phyloP scores from a whole-genome alignment of 495 filamentous ascomycete genomes.

The Pyrenopolyporus hunteri region DNA sequence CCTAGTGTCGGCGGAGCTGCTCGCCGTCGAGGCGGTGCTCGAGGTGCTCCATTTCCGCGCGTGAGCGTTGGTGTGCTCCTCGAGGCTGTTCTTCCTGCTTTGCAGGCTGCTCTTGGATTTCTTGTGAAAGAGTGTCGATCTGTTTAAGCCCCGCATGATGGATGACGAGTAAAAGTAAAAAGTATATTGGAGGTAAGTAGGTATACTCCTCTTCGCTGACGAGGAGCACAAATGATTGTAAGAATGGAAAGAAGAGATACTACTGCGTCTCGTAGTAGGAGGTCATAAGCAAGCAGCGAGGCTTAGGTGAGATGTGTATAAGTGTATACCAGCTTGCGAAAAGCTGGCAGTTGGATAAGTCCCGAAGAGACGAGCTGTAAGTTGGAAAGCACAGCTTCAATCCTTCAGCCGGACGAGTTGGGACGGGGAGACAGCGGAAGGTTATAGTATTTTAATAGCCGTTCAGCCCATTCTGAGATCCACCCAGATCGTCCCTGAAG shows the following conservation, averaged over 20 bases:
- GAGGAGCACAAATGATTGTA: slow-evolving; percentile 8
- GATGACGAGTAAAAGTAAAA: not conserved
- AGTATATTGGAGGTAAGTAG: not conserved
- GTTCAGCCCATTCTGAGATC: slow-evolving; percentile 19
- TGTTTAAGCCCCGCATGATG: slow-evolving; percentile 32
- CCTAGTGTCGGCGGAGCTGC: slow-evolving; percentile 10
- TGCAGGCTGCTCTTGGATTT: slow-evolving; percentile 34
- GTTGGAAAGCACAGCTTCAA: slow-evolving; percentile 10
- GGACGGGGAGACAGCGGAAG: slow-evolving; percentile 1
- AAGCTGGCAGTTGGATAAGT: slow-evolving; percentile 22
- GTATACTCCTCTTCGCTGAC: not conserved
- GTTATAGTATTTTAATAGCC: slow-evolving; percentile 28
- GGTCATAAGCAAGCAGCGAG: slow-evolving; percentile 17
- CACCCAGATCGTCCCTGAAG: slow-evolving; percentile 31
- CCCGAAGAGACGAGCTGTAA: slow-evolving; percentile 3
- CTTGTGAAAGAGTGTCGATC: slow-evolving; percentile 37
- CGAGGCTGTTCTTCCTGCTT: slow-evolving; percentile 16
- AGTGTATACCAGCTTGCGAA: slow-evolving; percentile 10
- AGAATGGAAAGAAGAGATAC: slow-evolving; percentile 15
- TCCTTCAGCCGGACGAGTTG: not conserved
- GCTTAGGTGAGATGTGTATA: slow-evolving; percentile 14
- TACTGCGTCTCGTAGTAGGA: slow-evolving; percentile 10
- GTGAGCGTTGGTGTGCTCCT: slow-evolving; percentile 27
- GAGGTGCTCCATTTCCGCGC: slow-evolving; percentile 38
- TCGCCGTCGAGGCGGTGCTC: slow-evolving; percentile 33